phyloP scores from a whole-genome alignment of 1,139 yeast genomes.

The Geotrichum carabidarum region DNA sequence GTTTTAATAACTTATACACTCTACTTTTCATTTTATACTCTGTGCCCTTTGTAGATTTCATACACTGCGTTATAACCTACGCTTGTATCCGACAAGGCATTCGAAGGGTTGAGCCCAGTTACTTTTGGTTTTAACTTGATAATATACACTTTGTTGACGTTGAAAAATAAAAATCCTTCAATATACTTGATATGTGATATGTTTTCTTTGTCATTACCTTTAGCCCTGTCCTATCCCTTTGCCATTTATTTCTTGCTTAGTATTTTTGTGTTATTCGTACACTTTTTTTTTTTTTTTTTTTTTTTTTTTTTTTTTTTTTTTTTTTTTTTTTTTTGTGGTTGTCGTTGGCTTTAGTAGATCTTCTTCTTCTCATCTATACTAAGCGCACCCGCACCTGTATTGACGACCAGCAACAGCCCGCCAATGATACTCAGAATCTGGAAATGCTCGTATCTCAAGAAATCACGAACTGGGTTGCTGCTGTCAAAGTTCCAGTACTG shows the following conservation, averaged over 20 bases:
- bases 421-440: conserved; percentile 95
- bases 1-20: not conserved
- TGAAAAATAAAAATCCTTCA: too few relatives aligned
- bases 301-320: not conserved
- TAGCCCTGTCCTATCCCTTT: not conserved
- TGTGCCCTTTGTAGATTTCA: too few relatives aligned
- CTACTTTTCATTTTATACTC: not conserved
- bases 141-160: too few relatives aligned
- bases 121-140: too few relatives aligned
- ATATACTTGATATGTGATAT: too few relatives aligned
- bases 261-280: too few relatives aligned
- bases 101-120: too few relatives aligned
- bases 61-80: too few relatives aligned
- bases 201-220: too few relatives aligned
- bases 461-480: conserved; percentile 78
- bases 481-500: conserved; percentile 81
- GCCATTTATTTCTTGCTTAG: not conserved
- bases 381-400: conserved; percentile 94
- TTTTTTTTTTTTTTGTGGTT: not conserved
- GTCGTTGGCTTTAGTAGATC: conserved; percentile 49
- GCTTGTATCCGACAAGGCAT: too few relatives aligned
- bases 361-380: conserved; percentile 95
- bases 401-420: conserved; percentile 82
- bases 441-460: conserved; percentile 86
- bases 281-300: not conserved